Percentiles rank a stretch among this genome's conserved stretches.
phyloP scores from a whole-genome alignment of 2,329 filamentous ascomycete species.

The Scedosporium minutisporum region DNA sequence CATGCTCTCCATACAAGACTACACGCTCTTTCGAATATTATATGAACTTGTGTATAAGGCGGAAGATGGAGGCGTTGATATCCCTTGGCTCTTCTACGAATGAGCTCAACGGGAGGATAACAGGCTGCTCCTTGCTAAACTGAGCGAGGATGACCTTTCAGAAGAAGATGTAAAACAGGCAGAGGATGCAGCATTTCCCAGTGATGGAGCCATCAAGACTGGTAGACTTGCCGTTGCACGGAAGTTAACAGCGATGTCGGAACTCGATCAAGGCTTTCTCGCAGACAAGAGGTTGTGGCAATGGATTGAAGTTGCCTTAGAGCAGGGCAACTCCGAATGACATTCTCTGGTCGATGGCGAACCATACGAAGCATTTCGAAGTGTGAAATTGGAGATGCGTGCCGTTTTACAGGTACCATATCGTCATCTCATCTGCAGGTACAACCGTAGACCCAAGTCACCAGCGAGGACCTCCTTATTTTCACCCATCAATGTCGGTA shows the following conservation, averaged over 20 bases:
- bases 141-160: conserved; percentile 10
- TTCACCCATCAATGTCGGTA: background rate
- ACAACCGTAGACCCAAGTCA: background rate
- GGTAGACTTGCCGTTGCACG: background rate
- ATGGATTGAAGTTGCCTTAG: background rate
- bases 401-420: background rate
- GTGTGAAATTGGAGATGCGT: too few species aligned
- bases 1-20: conserved; percentile 13
- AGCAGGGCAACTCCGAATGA: background rate
- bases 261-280: background rate
- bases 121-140: conserved; percentile 7
- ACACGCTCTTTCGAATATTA: conserved; percentile 8
- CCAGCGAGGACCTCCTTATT: background rate
- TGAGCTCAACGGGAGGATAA: conserved; percentile 5
- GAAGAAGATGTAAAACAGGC: conserved; percentile 2
- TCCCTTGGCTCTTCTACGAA: conserved; percentile 8
- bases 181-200: background rate
- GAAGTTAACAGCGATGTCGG: background rate
- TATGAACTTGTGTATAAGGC: conserved; percentile 9
- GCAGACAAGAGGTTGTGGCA: background rate
- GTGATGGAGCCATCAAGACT: background rate
- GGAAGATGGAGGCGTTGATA: background rate
- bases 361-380: too few species aligned
- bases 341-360: too few species aligned
- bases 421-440: background rate